These are phyloP conservation scores for Cucurbita maxima DNA, from an alignment of 306 rosid genomes.

Conservation along the genomic window DNA sequence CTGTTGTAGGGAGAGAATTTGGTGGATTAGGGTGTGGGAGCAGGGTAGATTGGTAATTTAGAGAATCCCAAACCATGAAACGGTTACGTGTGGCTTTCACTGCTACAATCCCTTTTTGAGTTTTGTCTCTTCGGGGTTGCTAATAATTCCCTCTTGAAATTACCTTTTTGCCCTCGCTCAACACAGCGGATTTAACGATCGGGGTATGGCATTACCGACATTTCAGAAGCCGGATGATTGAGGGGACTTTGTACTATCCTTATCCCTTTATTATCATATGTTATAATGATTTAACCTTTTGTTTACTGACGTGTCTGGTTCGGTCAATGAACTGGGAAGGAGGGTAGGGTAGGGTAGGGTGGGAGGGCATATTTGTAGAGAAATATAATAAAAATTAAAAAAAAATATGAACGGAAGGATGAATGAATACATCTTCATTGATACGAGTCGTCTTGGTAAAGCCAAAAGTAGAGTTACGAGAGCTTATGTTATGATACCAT, in stretches of 20 bases:
- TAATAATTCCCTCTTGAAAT: background rate
- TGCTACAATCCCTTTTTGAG: background rate
- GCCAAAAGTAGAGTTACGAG: too few relatives aligned
- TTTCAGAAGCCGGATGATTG: background rate
- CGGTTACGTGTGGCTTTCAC: conserved; percentile 8
- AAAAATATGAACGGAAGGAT: too few relatives aligned
- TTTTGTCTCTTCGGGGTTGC: background rate
- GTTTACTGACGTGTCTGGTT: background rate
- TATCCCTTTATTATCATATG: background rate
- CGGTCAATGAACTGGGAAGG: background rate
- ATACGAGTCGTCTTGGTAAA: too few relatives aligned
- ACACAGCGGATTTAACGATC: background rate
- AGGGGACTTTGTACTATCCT: background rate
- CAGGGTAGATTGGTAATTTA: background rate
- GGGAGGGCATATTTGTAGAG: background rate
- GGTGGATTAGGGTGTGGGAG: background rate
- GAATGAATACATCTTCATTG: too few relatives aligned
- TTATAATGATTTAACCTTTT: background rate
- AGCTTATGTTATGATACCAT: too few relatives aligned
- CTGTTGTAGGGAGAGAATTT: too few relatives aligned
- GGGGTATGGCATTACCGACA: background rate
- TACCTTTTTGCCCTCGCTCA: background rate
- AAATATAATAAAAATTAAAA: too few relatives aligned
- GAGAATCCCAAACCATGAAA: background rate
- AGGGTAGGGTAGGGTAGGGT: background rate